phyloP scores from a whole-genome alignment of 768 basidiomycete species.

The Dentipellis fragilis region DNA sequence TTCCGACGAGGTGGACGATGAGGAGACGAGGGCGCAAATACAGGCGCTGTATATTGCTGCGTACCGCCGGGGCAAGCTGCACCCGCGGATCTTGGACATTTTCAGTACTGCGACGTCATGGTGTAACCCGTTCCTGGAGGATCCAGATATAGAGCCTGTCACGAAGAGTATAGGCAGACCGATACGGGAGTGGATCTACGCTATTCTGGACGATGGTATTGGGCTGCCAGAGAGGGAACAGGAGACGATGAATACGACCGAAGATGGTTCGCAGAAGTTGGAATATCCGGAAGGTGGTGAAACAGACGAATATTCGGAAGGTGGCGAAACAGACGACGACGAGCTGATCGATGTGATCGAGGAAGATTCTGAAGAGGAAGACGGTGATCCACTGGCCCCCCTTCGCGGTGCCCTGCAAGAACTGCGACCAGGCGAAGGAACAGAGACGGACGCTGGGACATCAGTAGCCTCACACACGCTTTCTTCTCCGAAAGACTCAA shows the following conservation, averaged over 20 bases:
- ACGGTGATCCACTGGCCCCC: constrained; percentile 53
- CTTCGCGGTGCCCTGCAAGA: constrained; percentile 57
- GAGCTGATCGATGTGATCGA: constrained; percentile 66
- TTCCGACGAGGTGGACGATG: background rate
- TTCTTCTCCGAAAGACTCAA: constrained; percentile 11
- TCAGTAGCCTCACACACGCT: constrained; percentile 23
- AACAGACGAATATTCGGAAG: constrained; percentile 16
- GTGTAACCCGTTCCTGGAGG: constrained; percentile 67
- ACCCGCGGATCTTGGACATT: constrained; percentile 48
- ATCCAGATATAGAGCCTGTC: constrained; percentile 65
- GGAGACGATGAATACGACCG: background rate
- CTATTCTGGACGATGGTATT: constrained; percentile 56
- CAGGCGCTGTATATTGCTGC: constrained; percentile 48
- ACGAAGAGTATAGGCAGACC: constrained; percentile 51
- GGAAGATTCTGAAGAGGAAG: constrained; percentile 38
- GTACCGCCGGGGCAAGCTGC: constrained; percentile 49
- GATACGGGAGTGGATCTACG: constrained; percentile 56
- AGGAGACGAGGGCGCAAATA: constrained; percentile 17
- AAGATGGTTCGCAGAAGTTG: no score
- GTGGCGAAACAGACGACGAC: constrained; percentile 36
- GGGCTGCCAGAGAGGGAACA: constrained; percentile 37
- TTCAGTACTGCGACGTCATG: constrained; percentile 58
- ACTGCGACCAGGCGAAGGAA: constrained; percentile 25
- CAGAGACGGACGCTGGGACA: constrained; percentile 11
- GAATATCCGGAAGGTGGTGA: background rate